phyloP scores from a whole-genome alignment of 495 filamentous ascomycete genomes.

The Talaromyces nanjingensis region DNA sequence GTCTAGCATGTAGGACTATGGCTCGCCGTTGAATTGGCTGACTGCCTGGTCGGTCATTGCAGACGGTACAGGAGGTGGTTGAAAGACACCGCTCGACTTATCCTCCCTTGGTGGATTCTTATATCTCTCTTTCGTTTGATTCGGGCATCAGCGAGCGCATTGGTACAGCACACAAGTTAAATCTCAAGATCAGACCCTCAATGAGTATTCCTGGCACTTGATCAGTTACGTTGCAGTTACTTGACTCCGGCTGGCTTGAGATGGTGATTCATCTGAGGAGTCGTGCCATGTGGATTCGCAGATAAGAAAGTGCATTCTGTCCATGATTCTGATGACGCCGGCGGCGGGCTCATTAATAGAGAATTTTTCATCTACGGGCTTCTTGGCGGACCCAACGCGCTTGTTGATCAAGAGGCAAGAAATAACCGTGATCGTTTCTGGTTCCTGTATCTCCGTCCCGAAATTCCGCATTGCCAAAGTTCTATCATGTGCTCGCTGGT shows the following conservation, averaged over 20 bases:
- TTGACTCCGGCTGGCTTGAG: not conserved
- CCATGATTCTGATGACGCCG: not conserved
- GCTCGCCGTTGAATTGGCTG: constrained; percentile 4
- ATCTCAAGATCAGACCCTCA: not conserved
- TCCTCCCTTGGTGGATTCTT: constrained; percentile 18
- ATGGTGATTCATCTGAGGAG: not conserved
- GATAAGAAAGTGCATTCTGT: not conserved
- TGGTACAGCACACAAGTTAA: constrained; percentile 16
- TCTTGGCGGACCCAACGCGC: too few relatives aligned
- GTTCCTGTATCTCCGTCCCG: too few relatives aligned
- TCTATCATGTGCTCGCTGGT: constrained; percentile 67
- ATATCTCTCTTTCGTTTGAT: constrained; percentile 16
- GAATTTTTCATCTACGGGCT: too few relatives aligned
- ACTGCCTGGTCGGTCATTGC: constrained; percentile 20
- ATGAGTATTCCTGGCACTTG: not conserved
- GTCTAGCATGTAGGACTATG: constrained; percentile 27
- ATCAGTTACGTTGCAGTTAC: not conserved
- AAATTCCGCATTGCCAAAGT: not conserved
- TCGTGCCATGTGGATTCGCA: not conserved
- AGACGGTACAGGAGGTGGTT: constrained; percentile 29
- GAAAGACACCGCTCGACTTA: constrained; percentile 17
- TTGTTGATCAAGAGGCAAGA: too few relatives aligned
- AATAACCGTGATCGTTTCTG: too few relatives aligned
- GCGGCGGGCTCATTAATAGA: not conserved
- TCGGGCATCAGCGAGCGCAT: constrained; percentile 55